Percentiles rank a stretch among this genome's conserved stretches.
phyloP scores from a whole-genome alignment of 331 rosid genomes.

The Malus hybrid region DNA sequence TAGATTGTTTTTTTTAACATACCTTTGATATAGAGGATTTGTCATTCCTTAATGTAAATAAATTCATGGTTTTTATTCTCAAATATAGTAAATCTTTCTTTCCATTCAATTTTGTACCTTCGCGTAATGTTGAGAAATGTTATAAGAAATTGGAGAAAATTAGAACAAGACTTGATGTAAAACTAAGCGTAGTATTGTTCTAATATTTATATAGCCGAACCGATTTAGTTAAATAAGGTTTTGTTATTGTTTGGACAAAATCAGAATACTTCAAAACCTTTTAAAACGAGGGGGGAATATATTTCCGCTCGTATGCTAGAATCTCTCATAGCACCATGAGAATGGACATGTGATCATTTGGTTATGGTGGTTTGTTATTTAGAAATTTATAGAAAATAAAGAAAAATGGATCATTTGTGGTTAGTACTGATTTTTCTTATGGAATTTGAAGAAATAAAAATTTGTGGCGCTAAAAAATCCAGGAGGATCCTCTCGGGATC shows the following conservation, averaged over 20 bases:
- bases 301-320: background rate
- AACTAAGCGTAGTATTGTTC: too few relatives aligned
- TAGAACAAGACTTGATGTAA: too few relatives aligned
- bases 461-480: too few relatives aligned
- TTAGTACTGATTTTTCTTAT: background rate
- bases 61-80: background rate
- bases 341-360: background rate
- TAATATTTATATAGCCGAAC: too few relatives aligned
- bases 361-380: background rate
- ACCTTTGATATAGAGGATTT: background rate
- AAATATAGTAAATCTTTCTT: background rate
- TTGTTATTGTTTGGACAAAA: too few relatives aligned
- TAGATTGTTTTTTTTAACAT: background rate
- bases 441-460: background rate
- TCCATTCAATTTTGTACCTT: background rate
- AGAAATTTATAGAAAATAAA: too few relatives aligned
- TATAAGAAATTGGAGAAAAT: too few relatives aligned
- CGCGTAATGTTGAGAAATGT: background rate
- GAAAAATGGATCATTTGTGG: background rate
- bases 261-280: too few relatives aligned
- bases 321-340: background rate
- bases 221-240: too few relatives aligned
- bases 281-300: background rate
- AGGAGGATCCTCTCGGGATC: too few relatives aligned
- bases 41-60: background rate